These are phyloP conservation scores for Cercospora zeae-maydis DNA, from an alignment of 2,329 filamentous ascomycete species.

Conservation along the genomic window DNA sequence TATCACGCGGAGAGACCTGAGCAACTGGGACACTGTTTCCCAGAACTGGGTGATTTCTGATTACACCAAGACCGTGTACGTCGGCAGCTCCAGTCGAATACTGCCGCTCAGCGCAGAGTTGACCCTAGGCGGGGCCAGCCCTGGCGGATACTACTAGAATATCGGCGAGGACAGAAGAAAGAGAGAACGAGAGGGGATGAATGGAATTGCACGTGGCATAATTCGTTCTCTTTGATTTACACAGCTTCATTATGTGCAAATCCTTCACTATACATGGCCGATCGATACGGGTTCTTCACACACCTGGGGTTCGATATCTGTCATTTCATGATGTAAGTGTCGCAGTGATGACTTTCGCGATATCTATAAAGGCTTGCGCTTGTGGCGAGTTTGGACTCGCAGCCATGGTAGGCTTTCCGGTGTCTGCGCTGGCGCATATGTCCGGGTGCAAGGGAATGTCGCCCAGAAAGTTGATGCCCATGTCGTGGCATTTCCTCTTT, in stretches of 20 bases:
- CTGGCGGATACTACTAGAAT: not conserved
- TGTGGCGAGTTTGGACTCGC: slow-evolving; percentile 73
- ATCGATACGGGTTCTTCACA: not conserved
- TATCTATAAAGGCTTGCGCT: slow-evolving; percentile 63
- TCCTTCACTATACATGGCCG: not conserved
- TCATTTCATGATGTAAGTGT: slow-evolving; percentile 4
- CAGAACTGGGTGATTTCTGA: slow-evolving; percentile 73
- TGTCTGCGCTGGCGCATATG: slow-evolving; percentile 84
- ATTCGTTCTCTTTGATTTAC: not conserved
- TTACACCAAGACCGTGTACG: slow-evolving; percentile 57
- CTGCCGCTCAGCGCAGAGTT: slow-evolving; percentile 44
- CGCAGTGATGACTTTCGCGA: slow-evolving; percentile 23
- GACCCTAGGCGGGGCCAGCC: not conserved
- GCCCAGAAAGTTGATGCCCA: slow-evolving; percentile 75
- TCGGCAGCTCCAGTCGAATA: slow-evolving; percentile 58
- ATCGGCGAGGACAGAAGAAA: not conserved
- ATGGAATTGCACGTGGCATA: not conserved
- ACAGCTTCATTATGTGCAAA: not conserved
- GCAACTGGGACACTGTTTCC: slow-evolving; percentile 74
- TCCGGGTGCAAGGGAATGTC: slow-evolving; percentile 83
- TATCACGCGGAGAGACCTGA: slow-evolving; percentile 75
- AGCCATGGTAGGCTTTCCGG: slow-evolving; percentile 85
- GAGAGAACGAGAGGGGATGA: not conserved
- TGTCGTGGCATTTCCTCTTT: slow-evolving; percentile 63
- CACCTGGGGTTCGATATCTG: not conserved